Conservation (phyloP, 768 basidiomycete species). For the Lentinus brumalis region DNA sequence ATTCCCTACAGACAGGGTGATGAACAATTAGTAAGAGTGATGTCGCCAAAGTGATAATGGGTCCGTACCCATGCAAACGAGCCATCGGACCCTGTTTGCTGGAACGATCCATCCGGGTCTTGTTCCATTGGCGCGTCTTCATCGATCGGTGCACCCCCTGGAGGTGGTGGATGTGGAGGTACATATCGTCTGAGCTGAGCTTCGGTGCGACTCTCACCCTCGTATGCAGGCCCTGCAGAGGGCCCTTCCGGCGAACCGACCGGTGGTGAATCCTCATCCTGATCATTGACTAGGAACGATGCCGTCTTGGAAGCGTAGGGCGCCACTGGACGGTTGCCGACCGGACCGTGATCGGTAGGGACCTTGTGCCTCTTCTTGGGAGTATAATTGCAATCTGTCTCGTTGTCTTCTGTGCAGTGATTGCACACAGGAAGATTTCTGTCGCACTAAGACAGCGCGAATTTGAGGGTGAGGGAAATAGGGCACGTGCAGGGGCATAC, state of each 20-base stretch:
- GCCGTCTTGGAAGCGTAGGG: slow-evolving; percentile 51
- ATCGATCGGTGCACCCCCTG: slow-evolving; percentile 16
- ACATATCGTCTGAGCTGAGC: slow-evolving; percentile 29
- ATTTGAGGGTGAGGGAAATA: slow-evolving; percentile 6
- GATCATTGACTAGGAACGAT: slow-evolving; percentile 42
- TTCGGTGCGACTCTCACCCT: slow-evolving; percentile 27
- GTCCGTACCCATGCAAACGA: slow-evolving; percentile 44
- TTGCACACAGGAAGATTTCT: slow-evolving; percentile 72
- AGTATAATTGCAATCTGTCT: slow-evolving; percentile 66
- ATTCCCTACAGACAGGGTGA: slow-evolving; percentile 38
- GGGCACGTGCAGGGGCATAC: slow-evolving; percentile 38
- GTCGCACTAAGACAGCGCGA: slow-evolving; percentile 53
- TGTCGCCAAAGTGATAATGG: not conserved
- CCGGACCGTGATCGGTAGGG: slow-evolving; percentile 42
- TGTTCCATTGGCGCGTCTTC: slow-evolving; percentile 27
- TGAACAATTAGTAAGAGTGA: slow-evolving; percentile 25
- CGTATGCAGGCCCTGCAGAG: slow-evolving; percentile 22
- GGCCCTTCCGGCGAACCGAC: slow-evolving; percentile 19
- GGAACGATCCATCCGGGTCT: slow-evolving; percentile 21
- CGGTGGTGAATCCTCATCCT: slow-evolving; percentile 18
- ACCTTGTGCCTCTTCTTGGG: slow-evolving; percentile 69
- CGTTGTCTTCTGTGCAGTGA: slow-evolving; percentile 57
- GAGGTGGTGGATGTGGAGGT: slow-evolving; percentile 25
- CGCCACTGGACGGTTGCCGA: slow-evolving; percentile 39
- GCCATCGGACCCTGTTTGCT: slow-evolving; percentile 29